Base-by-base conservation (phyloP, 1,139 yeast genomes). In the Pichia sp. region DNA sequence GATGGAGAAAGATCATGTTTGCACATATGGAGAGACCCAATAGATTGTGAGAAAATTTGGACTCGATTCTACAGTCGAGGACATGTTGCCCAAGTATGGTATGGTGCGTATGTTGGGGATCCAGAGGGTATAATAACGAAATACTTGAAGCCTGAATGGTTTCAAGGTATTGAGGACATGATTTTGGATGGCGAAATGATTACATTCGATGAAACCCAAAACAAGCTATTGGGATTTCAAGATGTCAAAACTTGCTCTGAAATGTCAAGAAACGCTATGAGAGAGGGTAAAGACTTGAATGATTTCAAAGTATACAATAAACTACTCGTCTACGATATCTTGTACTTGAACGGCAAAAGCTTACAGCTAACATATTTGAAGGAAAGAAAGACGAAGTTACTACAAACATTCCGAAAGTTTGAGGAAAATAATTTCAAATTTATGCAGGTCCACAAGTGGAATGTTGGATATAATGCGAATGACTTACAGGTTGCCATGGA, bases 111-210 rank as follows among this genome's bases (percentile, higher is more conserved):
- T 51, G 71, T 73, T 8, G 77, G 77, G 11, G 77, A 77, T 49
- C 72, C 74, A 29, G 46, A 58, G 2, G 67, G 70, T 3, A 95
- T 95, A 0, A 60, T 68, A 1, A 68, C 72, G 6, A 76, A 78
- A 2, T 68, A 88, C 3, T 65, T 72, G 49, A 55, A 57, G 6
- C 11, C 34, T 6, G 51, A 53, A 8, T 58, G 58, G 38, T 62
- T 67, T 43, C 57, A 51, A n/a, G 47, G 51, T 5, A 60, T 69
- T 13, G 52, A 60, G 11, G 64, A 55, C 50, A 67, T 76, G 45
- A 77, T 93, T 2, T 67, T 93, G 4, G 99, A 93, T 70, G 98
- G 99, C 1, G 99, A 93, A 70, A 87, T 93, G 90, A 84, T 92
- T 0, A 90, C 96, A 0, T 90, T 83, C 79, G 97, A 92, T 67